Base-by-base conservation (phyloP, 805 yeast species). In the Kazachstania kunashirensis region DNA sequence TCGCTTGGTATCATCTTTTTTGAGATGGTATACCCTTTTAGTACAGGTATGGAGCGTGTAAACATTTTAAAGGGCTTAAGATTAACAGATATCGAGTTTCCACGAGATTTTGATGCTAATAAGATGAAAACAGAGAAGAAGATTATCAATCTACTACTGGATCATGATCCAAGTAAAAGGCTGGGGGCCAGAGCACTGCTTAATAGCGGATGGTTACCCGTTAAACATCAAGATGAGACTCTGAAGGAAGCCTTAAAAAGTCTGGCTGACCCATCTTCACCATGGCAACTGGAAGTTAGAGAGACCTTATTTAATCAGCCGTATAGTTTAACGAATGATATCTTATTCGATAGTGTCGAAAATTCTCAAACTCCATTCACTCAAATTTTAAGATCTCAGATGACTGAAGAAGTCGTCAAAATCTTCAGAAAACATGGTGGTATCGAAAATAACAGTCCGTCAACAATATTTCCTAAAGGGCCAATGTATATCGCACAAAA, bases 11-110 rank as follows among this genome's bases (percentile, higher is more conserved):
- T 92, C 24, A 92, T 92, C 1, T 85, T 92, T 53, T 92, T 92
- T 56, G 98, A 92, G 55, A 92, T 92, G 98, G 73, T 85, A 20
- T 85, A 78, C 54, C 68, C 79, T 1, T 68, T 89, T 49, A 67
- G 69, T n/a, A 92, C 99, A 0, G 88, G 85, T 2, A 92, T 92
- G 96, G 99, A 92, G 55, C 69, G 98, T 36, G 85, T 81, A 9
- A 68, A 70, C 32, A 83, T 77, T 6, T 61, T 92, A n/a, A 71
- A 76, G 41, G 66, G 71, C 17, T 58, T 89, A 37, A 66, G 99
- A 38, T 55, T 67, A 1, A 57, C 74, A 0, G 54, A 68, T 0
- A 69, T 85, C 11, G 71, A 70, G 5, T 82, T 92, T 43, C 98
- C 98, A 0, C 18, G 59, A 0, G 81, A 76, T 35, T 88, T 86